Evolutionary conservation across 2,329 filamentous ascomycete genomes (phyloP), one percentile per base, ranked within the genome.

Genomic region (Tricladium varicosporioides): DNA sequence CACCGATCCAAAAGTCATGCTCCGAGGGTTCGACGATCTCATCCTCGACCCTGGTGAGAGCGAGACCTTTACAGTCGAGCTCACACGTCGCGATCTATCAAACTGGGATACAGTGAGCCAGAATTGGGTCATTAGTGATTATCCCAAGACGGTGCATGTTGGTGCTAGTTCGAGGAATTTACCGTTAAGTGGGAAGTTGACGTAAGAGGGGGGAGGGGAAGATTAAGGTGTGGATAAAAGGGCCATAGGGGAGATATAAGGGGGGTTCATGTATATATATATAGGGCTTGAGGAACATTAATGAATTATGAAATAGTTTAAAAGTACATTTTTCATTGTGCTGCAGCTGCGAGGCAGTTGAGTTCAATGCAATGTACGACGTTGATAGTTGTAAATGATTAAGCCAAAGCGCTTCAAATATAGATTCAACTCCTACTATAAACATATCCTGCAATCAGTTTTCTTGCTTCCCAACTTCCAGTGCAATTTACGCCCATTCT

Each of bases 11-110:
- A 74, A 78, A 5, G 75, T 80, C 22, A 79, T 85, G 10, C 85
- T 97, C 13, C 86, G 93, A 56, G 87, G 86, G 53, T 97, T 97
- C 69, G 89, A 95, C 57, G 85, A 91, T 50, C 73, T 97, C 53
- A 78, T 77, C 50, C 84, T 97, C 60, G 78, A 81, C 1, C 80
- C 90, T 0, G 88, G 88, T 11, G 73, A 86, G 74, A 83, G 80
- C 52, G 78, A 76, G 2, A 82, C 79, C 2, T 95, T 95, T 76
- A 78, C 73, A 1, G 85, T 83, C 1, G 79, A 85, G 11, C 73
- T 97, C 54, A 94, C 87, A 3, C 82, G 92, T 40, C 84, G 91
- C 52, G 93, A 97, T 70, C 67, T 97, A 55, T 91, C 87, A 70
- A 94, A 91, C 76, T 97, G 92, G 92, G 90, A 96, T 64, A 75